Base-by-base conservation (phyloP, 305 asterid species). In the Stenogyne calaminthoides region DNA sequence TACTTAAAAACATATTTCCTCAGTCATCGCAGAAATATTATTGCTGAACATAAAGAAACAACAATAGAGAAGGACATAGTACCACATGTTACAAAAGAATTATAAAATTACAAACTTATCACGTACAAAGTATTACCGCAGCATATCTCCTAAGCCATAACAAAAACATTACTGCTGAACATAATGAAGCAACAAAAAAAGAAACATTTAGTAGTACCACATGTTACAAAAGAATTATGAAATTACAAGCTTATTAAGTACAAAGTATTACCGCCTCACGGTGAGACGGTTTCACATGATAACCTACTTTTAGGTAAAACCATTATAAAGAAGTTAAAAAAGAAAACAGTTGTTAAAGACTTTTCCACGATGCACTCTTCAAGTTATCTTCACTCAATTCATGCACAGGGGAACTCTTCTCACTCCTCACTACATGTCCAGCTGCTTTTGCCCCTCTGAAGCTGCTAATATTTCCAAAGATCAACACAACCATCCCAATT, bases 361-460 rank as follows among this genome's bases (percentile, higher is more conserved):
- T 76, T 72, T 84, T 39, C 68, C 81, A 64, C 72, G 79, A 39
- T 75, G 75, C 57, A 75, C 79, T 78, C 76, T 83, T 89, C 15
- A 59, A 70, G 68, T 51, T 72, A 71, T 66, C 80, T 51, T 76
- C 82, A 20, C 73, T 89, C 61, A 72, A 47, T 39, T 71, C 78
- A 71, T 68, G 84, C 60, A 40, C 81, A 32, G 97, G 91, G 8
- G 91, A 83, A 25, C 70, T 80, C 62, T 58, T 87, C 71, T 80
- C 86, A 74, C 89, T 82, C 20, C 70, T 72, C 73, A 80, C 74
- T 6, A 92, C 81, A 81, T 84, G 87, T n/a, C 98, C 96, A 6
- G 96, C 98, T 51, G 88, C 91, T 72, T 80, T 90, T 6, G 98
- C 98, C 57, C 98, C 98, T 84, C 84, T 82, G 56, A 88, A 79